Evolutionary conservation across 768 basidiomycete genomes (phyloP).

Genomic region (Podaxis sp.): DNA sequence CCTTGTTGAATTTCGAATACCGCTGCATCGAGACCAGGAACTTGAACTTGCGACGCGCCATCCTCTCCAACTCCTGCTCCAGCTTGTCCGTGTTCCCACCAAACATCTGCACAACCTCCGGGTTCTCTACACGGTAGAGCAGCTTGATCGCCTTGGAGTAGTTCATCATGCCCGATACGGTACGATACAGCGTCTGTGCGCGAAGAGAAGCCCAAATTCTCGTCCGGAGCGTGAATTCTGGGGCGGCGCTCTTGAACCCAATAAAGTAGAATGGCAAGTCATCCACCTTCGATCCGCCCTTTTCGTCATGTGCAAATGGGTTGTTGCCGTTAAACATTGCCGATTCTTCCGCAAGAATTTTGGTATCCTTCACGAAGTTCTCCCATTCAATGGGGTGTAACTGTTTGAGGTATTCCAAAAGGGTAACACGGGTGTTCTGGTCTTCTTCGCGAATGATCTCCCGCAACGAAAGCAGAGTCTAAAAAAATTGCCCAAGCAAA

Average conservation of each 20-base stretch:
- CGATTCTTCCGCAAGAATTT: conserved; percentile 96
- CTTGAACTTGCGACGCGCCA: conserved; percentile 98
- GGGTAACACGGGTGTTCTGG: conserved; percentile 93
- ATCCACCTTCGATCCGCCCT: conserved; percentile 77
- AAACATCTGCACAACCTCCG: conserved; percentile 95
- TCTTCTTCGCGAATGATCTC: conserved; percentile 99
- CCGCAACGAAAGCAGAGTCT: conserved; percentile 92
- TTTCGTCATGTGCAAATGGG: conserved; percentile 72
- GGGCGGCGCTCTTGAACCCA: conserved; percentile 98
- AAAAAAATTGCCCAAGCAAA: conserved; percentile 1
- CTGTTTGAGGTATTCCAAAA: conserved; percentile 97
- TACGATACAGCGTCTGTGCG: conserved; percentile 97
- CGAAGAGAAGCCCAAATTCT: conserved; percentile 99
- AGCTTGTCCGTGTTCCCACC: conserved; percentile 97
- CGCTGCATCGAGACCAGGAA: conserved; percentile 99
- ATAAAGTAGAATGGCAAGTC: conserved; percentile 98
- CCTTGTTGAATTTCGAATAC: conserved; percentile 99
- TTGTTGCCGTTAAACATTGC: conserved; percentile 75
- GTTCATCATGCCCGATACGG: conserved; percentile 99
- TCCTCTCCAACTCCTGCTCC: conserved; percentile 93
- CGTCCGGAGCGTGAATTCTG: conserved; percentile 96
- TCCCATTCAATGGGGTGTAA: conserved; percentile 98
- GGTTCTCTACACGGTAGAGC: conserved; percentile 98
- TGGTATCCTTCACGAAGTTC: conserved; percentile 99
- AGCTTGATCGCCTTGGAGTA: conserved; percentile 99